Conservation (phyloP, 352 stramenopile species). For the Phytophthora cryptogea region DNA sequence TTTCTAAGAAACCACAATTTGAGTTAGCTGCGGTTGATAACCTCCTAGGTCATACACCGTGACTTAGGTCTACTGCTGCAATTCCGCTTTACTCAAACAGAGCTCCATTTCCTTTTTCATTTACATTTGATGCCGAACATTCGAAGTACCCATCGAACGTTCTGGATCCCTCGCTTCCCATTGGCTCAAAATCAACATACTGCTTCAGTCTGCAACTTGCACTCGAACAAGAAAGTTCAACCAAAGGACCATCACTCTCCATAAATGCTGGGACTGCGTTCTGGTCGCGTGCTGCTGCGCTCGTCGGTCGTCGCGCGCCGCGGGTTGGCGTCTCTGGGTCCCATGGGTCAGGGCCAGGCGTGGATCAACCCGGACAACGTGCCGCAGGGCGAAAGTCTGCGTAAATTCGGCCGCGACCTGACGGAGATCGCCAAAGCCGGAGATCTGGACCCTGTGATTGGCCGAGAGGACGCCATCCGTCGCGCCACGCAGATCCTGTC, state of each 20-base stretch:
- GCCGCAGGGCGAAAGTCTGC: slow-evolving; percentile 73
- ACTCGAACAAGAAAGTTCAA: background rate
- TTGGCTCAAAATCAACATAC: background rate
- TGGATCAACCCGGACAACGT: slow-evolving; percentile 88
- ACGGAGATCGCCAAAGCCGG: slow-evolving; percentile 73
- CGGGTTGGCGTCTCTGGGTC: slow-evolving; percentile 27
- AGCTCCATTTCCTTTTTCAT: too few relatives aligned
- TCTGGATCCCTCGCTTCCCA: background rate
- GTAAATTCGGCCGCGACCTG: slow-evolving; percentile 79
- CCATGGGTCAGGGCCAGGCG: slow-evolving; percentile 25
- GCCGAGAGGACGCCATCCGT: slow-evolving; percentile 94
- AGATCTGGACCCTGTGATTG: slow-evolving; percentile 93
- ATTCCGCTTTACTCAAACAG: too few relatives aligned
- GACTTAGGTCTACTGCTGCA: too few relatives aligned
- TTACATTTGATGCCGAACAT: too few relatives aligned
- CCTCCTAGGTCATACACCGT: too few relatives aligned
- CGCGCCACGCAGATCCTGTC: slow-evolving; percentile 95
- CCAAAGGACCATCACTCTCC: background rate
- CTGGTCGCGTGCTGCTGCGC: slow-evolving; percentile 8
- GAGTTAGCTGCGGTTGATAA: too few relatives aligned
- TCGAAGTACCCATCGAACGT: background rate
- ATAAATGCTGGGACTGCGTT: background rate
- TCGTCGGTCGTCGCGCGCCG: slow-evolving; percentile 2
- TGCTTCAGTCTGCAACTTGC: background rate
- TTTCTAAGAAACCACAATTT: too few relatives aligned